Percentiles rank a stretch among this genome's conserved stretches.
These are phyloP conservation scores for Trichoderma gamsii DNA, from an alignment of 495 filamentous ascomycete species.

Conservation along the genomic window DNA sequence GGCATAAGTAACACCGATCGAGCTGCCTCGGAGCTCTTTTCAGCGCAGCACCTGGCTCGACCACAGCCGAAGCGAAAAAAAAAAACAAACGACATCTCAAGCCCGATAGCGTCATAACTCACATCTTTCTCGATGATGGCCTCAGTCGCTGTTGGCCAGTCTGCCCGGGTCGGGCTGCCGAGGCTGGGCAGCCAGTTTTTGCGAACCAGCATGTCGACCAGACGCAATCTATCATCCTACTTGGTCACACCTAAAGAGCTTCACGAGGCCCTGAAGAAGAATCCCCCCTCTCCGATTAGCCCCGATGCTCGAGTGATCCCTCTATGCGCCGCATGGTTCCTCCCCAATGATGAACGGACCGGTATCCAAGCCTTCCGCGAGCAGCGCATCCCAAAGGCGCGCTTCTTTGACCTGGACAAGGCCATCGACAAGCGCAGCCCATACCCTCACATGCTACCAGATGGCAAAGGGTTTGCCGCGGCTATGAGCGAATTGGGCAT, in stretches of 20 bases:
- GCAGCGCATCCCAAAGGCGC: conserved; percentile 72
- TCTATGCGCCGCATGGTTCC: conserved; percentile 89
- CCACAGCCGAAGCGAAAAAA: neutral
- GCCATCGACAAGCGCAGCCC: conserved; percentile 80
- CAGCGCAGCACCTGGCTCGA: neutral
- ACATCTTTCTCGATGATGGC: neutral
- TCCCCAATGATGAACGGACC: conserved; percentile 82
- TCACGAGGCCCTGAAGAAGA: conserved; percentile 67
- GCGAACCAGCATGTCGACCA: neutral
- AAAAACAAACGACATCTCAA: neutral
- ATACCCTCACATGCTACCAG: conserved; percentile 96
- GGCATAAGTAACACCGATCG: neutral
- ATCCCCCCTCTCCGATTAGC: conserved; percentile 64
- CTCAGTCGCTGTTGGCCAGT: conserved; percentile 1
- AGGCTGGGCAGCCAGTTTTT: neutral
- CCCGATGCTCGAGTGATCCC: conserved; percentile 76
- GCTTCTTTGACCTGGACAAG: conserved; percentile 95
- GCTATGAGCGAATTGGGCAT: conserved; percentile 89
- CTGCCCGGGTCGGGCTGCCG: neutral
- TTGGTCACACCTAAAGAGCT: conserved; percentile 82
- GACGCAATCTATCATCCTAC: conserved; percentile 60
- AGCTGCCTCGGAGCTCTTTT: neutral
- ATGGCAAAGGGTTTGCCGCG: conserved; percentile 66
- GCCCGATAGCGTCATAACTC: neutral
- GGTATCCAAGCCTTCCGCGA: conserved; percentile 70